Base-by-base conservation (phyloP, 2,329 filamentous ascomycete genomes). In the Penicillium frequentans region DNA sequence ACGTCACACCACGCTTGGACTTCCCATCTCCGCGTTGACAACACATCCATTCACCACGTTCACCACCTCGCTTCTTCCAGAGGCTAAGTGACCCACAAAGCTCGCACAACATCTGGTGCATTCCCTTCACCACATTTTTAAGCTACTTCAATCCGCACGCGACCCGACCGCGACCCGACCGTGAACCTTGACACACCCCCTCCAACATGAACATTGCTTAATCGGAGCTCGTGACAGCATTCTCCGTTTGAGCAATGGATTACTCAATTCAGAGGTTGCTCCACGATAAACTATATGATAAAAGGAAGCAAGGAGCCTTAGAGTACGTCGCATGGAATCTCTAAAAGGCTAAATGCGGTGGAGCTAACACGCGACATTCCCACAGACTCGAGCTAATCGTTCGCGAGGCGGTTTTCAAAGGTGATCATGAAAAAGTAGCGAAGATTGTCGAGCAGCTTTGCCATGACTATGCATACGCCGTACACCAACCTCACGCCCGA, bases 231-330 rank as follows among this genome's bases (percentile, higher is more conserved):
- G 61, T 60, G 54, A 68, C 53, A 63, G 60, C 52, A 64, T 56
- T 55, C 58, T 51, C 63, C 63, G 56, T 48, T 52, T 65, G 64
- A 71, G 68, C 62, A 59, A 97, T 98, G 93, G 93, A 98, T 81
- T 82, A 85, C 70, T 88, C 87, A 73, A 91, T 97, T 73, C 91
- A 96, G 77, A 90, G 93, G 68, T 85, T 93, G 65, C 83, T 99
- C 73, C 96, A 96, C 74, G 95, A 99, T 79, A 99, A 97, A 85
- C 88, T 98, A 72, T 99, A 99, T 76, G 95, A 99, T 74, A 96
- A 96, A 82, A 87, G 96, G 73, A 99, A 99, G 78, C 88, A 92
- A 70, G 95, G 95, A 63, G 95, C 96, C 68, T 85, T 99, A 56
- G 95, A 99, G 92, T 96, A 87, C 70, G 89, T 80, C 46, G 39